A percentile compares a stretch with the other conserved stretches of the same genome.
Conservation (phyloP, 116 monocot genomes). For the Phalaenopsis hybrid region DNA sequence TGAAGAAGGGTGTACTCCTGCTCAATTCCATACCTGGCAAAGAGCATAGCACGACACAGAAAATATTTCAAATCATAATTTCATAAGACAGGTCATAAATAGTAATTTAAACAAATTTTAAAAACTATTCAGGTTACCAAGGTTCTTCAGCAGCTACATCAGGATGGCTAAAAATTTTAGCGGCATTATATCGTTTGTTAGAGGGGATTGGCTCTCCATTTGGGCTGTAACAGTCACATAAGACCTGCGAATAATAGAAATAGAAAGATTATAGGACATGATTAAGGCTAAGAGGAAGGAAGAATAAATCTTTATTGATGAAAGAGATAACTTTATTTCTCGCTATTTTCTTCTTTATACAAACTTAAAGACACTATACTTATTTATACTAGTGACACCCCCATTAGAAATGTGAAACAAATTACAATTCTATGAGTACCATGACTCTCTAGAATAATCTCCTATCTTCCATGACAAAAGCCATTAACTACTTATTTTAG, state of each 20-base stretch:
- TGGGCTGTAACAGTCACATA: slow-evolving; percentile 60
- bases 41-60: not conserved
- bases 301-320: too few species aligned
- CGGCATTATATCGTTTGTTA: slow-evolving; percentile 51
- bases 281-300: too few species aligned
- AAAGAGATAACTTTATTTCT: too few species aligned
- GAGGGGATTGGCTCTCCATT: slow-evolving; percentile 56
- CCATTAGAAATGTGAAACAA: too few species aligned
- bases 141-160: slow-evolving; percentile 44
- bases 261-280: too few species aligned
- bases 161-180: slow-evolving; percentile 46
- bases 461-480: too few species aligned
- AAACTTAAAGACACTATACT: too few species aligned
- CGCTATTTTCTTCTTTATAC: too few species aligned
- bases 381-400: too few species aligned
- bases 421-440: too few species aligned
- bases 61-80: not conserved
- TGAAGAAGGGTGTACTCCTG: slow-evolving; percentile 92
- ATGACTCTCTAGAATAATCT: too few species aligned
- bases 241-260: slow-evolving; percentile 24
- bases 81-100: not conserved
- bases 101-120: not conserved
- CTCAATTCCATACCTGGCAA: slow-evolving; percentile 77
- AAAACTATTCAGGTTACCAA: slow-evolving; percentile 25
- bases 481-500: too few species aligned